Evolutionary conservation across 2,329 filamentous ascomycete genomes (phyloP).

Genomic region (Paecilomyces formosus): DNA sequence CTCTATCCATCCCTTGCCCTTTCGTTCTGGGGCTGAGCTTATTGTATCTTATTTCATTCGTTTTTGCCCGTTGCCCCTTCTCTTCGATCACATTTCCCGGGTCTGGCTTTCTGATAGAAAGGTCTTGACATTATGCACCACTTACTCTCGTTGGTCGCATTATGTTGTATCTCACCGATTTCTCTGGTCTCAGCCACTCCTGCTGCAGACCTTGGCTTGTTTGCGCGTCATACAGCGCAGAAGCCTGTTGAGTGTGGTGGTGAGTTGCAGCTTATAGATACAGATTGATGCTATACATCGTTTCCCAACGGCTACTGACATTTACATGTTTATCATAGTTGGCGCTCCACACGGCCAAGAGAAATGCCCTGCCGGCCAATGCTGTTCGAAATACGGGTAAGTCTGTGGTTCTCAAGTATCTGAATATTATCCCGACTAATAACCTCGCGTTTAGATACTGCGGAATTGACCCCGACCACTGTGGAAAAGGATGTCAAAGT

Average conservation of each 20-base stretch:
- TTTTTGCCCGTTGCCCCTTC: not conserved
- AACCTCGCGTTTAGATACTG: slow-evolving; percentile 1
- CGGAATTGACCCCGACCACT: slow-evolving; percentile 8
- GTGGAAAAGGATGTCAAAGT: slow-evolving; percentile 9
- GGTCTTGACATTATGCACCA: not conserved
- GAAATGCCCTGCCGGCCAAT: slow-evolving; percentile 6
- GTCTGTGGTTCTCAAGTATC: not conserved
- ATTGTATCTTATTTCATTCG: not conserved
- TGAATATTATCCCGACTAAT: not conserved
- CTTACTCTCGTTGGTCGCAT: not conserved
- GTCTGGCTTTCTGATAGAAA: not conserved
- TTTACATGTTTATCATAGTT: not conserved
- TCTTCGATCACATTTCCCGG: not conserved
- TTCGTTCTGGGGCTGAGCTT: not conserved
- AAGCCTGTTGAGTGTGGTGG: not conserved
- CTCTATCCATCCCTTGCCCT: not conserved
- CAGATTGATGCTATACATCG: not conserved
- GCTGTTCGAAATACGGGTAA: slow-evolving; percentile 10
- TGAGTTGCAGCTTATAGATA: not conserved
- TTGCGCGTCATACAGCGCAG: not conserved
- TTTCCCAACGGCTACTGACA: not conserved
- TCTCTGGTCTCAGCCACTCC: not conserved
- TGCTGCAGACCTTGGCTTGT: not conserved
- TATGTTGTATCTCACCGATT: not conserved
- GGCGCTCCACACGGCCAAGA: slow-evolving; percentile 4